These are phyloP conservation scores for Sporothrix schenckii DNA, from an alignment of 2,329 filamentous ascomycete genomes.

Conservation along the genomic window DNA sequence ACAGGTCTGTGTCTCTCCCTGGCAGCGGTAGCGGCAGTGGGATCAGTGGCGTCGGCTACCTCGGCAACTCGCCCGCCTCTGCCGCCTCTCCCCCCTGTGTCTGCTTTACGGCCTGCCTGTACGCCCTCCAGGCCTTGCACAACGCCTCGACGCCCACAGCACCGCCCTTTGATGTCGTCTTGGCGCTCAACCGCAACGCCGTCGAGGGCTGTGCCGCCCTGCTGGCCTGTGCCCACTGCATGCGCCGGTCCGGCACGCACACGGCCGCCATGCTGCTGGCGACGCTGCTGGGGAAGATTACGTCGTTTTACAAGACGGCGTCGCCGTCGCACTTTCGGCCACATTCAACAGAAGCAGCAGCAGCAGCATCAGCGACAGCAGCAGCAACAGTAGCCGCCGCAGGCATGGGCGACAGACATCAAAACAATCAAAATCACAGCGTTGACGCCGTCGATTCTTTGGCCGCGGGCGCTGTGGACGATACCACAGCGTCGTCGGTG, in stretches of 20 bases:
- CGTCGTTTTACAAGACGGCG: constrained; percentile 51
- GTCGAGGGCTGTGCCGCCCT: constrained; percentile 54
- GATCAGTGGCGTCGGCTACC: constrained; percentile 14
- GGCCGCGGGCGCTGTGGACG: background rate
- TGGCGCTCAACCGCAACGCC: constrained; percentile 53
- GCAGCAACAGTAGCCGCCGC: too few relatives aligned
- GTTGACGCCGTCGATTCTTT: background rate
- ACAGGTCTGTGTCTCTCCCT: constrained; percentile 39
- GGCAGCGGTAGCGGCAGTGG: constrained; percentile 10
- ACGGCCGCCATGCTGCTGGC: constrained; percentile 55
- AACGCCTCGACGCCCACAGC: constrained; percentile 42
- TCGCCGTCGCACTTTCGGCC: constrained; percentile 32
- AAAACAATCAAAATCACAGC: too few relatives aligned
- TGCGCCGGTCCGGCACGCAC: constrained; percentile 49
- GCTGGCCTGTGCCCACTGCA: constrained; percentile 52
- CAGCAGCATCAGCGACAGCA: too few relatives aligned
- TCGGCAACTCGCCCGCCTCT: constrained; percentile 24
- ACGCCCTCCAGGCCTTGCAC: constrained; percentile 53
- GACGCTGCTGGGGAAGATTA: constrained; percentile 54
- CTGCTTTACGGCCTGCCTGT: constrained; percentile 53
- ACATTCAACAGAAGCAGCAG: too few relatives aligned
- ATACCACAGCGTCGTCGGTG: background rate
- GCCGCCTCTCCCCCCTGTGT: constrained; percentile 42
- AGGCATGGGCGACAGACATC: background rate
- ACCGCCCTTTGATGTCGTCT: constrained; percentile 50